Evolutionary conservation across 805 yeast species (phyloP).

Genomic region (Torulaspora gathmanii): DNA sequence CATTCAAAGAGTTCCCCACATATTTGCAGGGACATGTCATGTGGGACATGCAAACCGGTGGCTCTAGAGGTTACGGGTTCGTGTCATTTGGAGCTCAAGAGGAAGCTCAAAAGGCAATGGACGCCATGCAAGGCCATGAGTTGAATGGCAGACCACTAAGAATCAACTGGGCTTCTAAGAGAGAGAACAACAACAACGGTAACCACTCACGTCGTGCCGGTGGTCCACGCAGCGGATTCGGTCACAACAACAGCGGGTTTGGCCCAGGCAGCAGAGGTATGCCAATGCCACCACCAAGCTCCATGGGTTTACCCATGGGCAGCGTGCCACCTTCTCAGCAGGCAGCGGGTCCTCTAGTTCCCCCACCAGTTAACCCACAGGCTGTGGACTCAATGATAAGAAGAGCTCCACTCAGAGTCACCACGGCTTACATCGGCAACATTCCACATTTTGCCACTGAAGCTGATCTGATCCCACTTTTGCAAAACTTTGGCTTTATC

Average conservation of each 20-base stretch:
- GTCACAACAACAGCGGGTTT: conserved; percentile 23
- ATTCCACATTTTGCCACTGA: conserved; percentile 73
- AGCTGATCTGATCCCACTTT: conserved; percentile 63
- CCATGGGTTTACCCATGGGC: conserved; percentile 25
- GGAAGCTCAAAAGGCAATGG: conserved; percentile 72
- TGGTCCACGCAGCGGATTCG: conserved; percentile 24
- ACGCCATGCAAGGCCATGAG: conserved; percentile 66
- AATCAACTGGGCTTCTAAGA: conserved; percentile 85
- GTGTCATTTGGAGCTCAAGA: conserved; percentile 62
- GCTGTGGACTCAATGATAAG: conserved; percentile 65
- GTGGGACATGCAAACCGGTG: conserved; percentile 96
- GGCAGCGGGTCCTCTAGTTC: conserved; percentile 24
- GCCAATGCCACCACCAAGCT: conserved; percentile 22
- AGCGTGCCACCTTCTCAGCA: conserved; percentile 23
- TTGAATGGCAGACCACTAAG: conserved; percentile 73
- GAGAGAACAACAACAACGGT: conserved; percentile 39
- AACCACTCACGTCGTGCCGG: conserved; percentile 17
- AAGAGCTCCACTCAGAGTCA: conserved; percentile 62
- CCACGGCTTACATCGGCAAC: conserved; percentile 85
- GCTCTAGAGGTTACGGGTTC: conserved; percentile 90
- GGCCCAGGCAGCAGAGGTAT: conserved; percentile 17
- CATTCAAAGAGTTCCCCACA: conserved; percentile 55
- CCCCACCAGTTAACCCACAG: conserved; percentile 44
- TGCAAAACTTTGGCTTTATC: conserved; percentile 77
- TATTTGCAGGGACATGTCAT: conserved; percentile 82